phyloP scores from a whole-genome alignment of 1,284 basidiomycete species.

The Waitea zeae region DNA sequence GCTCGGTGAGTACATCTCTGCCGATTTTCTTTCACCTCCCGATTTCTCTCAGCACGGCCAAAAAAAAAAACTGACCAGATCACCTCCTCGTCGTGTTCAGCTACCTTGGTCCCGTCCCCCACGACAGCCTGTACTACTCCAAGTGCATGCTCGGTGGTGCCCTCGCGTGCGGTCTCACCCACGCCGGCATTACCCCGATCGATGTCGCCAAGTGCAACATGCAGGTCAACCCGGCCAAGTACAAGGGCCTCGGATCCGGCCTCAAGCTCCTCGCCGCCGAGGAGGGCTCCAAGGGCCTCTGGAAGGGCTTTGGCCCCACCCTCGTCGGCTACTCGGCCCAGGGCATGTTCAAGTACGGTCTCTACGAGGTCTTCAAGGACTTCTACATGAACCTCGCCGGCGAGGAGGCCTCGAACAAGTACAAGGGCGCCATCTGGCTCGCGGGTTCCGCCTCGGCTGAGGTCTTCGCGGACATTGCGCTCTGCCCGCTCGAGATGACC shows the following conservation, averaged over 20 bases:
- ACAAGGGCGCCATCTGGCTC: conserved; percentile 92
- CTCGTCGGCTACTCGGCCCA: conserved; percentile 90
- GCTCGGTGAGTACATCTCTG: conserved; percentile 29
- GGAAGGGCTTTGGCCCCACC: conserved; percentile 89
- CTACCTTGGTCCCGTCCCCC: conserved; percentile 52
- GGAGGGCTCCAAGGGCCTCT: conserved; percentile 74
- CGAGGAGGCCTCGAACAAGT: conserved; percentile 66
- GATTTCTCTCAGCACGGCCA: conserved; percentile 6
- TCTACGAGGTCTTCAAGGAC: conserved; percentile 95
- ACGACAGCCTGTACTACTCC: conserved; percentile 55
- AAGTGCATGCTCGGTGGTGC: conserved; percentile 82
- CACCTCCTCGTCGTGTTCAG: conserved; percentile 19
- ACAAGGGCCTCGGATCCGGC: conserved; percentile 58
- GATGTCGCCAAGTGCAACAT: conserved; percentile 97
- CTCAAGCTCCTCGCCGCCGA: conserved; percentile 65
- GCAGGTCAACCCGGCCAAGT: conserved; percentile 77
- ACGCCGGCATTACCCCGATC: conserved; percentile 85
- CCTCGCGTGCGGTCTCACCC: conserved; percentile 86
- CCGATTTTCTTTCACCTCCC: conserved; percentile 5
- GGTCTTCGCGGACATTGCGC: conserved; percentile 85
- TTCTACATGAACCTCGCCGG: conserved; percentile 74
- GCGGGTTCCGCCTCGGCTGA: conserved; percentile 88
- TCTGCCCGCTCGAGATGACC: conserved; percentile 72
- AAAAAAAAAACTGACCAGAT: conserved; percentile 3
- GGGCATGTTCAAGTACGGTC: conserved; percentile 94